These are phyloP conservation scores for Rhypophila decipiens DNA, from an alignment of 495 filamentous ascomycete genomes.

Conservation along the genomic window DNA sequence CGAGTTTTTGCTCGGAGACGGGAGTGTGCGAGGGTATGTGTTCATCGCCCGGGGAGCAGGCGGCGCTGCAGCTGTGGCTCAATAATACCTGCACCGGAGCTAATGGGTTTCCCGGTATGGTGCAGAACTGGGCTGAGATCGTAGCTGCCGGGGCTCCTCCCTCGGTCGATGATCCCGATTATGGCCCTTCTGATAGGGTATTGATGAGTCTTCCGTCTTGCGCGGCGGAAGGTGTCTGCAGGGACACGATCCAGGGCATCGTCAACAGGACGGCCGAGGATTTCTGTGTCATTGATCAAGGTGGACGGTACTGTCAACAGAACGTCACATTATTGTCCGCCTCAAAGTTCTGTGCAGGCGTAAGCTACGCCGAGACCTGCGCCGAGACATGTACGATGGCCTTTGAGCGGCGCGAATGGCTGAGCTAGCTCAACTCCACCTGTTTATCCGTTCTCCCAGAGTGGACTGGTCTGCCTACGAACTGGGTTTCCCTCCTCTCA, in stretches of 20 bases:
- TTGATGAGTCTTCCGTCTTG: background rate
- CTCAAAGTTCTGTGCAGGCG: background rate
- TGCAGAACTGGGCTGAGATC: background rate
- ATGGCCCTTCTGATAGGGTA: background rate
- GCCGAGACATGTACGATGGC: background rate
- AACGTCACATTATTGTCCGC: background rate
- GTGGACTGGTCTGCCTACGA: background rate
- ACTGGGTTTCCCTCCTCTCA: background rate
- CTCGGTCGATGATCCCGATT: background rate
- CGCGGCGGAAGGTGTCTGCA: background rate
- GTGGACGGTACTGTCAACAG: background rate
- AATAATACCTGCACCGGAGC: background rate
- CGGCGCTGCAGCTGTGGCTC: slow-evolving; percentile 1
- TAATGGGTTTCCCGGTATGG: background rate
- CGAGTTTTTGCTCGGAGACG: background rate
- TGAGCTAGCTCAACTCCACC: background rate
- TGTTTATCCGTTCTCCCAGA: background rate
- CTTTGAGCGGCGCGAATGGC: background rate
- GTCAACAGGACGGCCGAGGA: background rate
- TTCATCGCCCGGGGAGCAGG: background rate
- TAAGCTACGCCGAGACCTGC: background rate
- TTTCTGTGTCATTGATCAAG: background rate
- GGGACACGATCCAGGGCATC: background rate
- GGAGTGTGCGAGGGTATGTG: background rate
- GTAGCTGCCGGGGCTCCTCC: background rate